Conservation (phyloP, 2,329 filamentous ascomycete species). For the Cladobotryum mycophilum region DNA sequence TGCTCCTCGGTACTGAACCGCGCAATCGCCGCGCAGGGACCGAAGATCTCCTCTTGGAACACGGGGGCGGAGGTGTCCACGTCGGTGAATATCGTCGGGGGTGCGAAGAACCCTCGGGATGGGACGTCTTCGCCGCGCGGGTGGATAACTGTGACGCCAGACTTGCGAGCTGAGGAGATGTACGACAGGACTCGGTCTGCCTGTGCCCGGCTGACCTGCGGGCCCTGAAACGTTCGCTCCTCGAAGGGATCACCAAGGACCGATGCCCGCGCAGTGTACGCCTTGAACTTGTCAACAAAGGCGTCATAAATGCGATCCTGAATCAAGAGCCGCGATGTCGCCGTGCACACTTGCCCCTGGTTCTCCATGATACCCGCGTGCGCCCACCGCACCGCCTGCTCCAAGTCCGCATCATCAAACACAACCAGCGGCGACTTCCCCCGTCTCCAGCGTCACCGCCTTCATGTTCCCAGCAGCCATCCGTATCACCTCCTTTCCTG, state of each 20-base stretch:
- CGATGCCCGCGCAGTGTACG: constrained; percentile 46
- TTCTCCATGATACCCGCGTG: constrained; percentile 44
- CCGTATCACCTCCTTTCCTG: constrained; percentile 65
- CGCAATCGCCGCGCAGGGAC: constrained; percentile 22
- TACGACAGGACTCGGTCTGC: constrained; percentile 60
- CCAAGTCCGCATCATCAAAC: constrained; percentile 54
- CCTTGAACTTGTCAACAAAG: constrained; percentile 57
- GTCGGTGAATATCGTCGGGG: constrained; percentile 24
- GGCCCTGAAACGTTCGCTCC: constrained; percentile 59
- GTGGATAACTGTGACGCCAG: constrained; percentile 48
- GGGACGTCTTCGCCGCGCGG: constrained; percentile 12
- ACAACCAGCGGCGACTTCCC: constrained; percentile 55
- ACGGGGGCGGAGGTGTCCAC: constrained; percentile 17
- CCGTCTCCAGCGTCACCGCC: constrained; percentile 54
- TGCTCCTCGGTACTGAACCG: constrained; percentile 24
- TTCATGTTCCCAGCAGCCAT: constrained; percentile 54
- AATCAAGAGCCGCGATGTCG: constrained; percentile 53
- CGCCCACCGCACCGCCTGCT: constrained; percentile 53
- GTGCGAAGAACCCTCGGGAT: constrained; percentile 21
- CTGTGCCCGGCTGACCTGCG: constrained; percentile 59
- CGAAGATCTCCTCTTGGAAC: constrained; percentile 27
- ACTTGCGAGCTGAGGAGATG: constrained; percentile 56
- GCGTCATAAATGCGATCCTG: constrained; percentile 51
- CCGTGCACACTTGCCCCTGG: constrained; percentile 55
- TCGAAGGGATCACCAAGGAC: constrained; percentile 60